These are phyloP conservation scores for Eucommia ulmoides DNA, from an alignment of 257 asterid species.

Conservation along the genomic window DNA sequence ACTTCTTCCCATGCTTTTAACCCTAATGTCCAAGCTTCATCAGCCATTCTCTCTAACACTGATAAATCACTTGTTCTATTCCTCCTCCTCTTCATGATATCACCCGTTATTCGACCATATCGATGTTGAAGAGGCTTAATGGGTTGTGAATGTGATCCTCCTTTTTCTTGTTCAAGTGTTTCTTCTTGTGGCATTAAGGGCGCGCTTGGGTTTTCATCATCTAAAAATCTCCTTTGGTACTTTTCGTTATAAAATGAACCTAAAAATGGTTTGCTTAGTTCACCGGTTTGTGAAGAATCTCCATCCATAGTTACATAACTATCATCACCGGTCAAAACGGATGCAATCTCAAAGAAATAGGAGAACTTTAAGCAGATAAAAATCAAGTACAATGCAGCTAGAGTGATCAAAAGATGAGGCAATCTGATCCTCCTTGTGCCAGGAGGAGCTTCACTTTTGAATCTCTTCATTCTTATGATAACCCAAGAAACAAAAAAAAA, in stretches of 20 bases:
- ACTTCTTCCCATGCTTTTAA: constrained; percentile 89
- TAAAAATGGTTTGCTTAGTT: constrained; percentile 20
- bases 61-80: constrained; percentile 40
- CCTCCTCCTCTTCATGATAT: constrained; percentile 32
- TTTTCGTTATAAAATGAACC: constrained; percentile 32
- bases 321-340: constrained; percentile 30
- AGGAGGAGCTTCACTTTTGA: constrained; percentile 48
- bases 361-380: constrained; percentile 61
- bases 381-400: constrained; percentile 60
- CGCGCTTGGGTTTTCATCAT: constrained; percentile 30
- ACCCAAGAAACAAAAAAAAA: neutral
- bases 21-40: constrained; percentile 87
- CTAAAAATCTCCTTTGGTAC: constrained; percentile 36
- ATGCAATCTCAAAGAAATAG: constrained; percentile 47
- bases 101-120: constrained; percentile 72
- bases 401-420: constrained; percentile 48
- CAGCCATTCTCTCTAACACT: constrained; percentile 66
- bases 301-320: constrained; percentile 18
- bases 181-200: constrained; percentile 21
- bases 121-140: constrained; percentile 30
- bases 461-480: constrained; percentile 48
- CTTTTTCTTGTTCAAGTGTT: constrained; percentile 15
- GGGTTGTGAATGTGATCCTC: constrained; percentile 3
- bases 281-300: constrained; percentile 23
- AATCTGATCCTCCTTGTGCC: constrained; percentile 54